Percentiles rank a stretch among this genome's conserved stretches.
Evolutionary conservation across 2,329 filamentous ascomycete genomes (phyloP).

Genomic region (Alternaria ethzedia): DNA sequence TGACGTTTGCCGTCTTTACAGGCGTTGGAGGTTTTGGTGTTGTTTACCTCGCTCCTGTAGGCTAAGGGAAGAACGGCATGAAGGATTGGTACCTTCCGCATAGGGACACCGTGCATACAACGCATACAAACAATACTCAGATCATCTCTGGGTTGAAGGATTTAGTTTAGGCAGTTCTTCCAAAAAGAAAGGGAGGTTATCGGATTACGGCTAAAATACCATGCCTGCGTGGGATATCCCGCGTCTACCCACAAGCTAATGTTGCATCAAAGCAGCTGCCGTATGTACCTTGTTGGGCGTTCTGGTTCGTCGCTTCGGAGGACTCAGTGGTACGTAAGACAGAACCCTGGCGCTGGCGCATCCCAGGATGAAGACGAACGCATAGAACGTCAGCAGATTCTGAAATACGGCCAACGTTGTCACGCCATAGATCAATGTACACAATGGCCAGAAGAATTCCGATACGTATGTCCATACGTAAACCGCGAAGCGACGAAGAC

Average conservation of each 20-base stretch:
- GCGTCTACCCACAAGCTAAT: neutral
- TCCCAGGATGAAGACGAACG: conserved; percentile 11
- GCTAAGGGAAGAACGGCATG: neutral
- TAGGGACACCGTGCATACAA: neutral
- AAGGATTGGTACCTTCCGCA: neutral
- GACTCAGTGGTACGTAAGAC: neutral
- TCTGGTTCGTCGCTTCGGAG: neutral
- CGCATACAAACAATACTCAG: neutral
- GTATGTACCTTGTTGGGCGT: neutral
- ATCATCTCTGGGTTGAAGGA: neutral
- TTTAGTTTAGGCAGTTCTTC: neutral
- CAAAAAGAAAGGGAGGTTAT: neutral
- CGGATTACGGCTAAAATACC: neutral
- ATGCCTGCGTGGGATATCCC: neutral
- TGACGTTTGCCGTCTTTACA: neutral
- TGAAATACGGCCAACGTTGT: conserved; percentile 3
- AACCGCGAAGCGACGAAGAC: neutral
- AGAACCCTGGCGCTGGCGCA: conserved; percentile 6
- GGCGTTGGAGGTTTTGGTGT: neutral
- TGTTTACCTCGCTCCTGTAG: neutral
- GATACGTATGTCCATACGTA: neutral
- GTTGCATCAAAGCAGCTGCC: neutral
- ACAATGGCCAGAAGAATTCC: conserved; percentile 14
- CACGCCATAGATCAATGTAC: conserved; percentile 12
- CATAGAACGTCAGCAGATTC: conserved; percentile 9